Conservation (phyloP, 2,329 filamentous ascomycete species). For the Lasiodiplodia hormozganensis region DNA sequence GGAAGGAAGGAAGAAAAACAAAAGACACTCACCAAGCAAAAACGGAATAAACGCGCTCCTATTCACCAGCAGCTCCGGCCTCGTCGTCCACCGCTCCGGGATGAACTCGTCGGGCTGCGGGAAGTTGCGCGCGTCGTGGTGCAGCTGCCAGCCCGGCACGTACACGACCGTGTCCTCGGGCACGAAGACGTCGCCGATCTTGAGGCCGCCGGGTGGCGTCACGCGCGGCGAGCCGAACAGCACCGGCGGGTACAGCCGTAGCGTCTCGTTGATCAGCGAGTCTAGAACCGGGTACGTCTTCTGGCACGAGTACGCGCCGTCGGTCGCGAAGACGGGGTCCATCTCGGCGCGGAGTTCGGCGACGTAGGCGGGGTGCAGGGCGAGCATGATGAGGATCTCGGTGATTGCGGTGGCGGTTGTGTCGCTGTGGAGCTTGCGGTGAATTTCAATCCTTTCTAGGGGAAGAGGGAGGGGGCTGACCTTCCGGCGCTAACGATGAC, state of each 20-base stretch:
- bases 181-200: slow-evolving; percentile 45
- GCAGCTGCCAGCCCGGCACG: slow-evolving; percentile 41
- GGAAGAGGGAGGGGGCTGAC: not conserved
- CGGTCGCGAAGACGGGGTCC: slow-evolving; percentile 44
- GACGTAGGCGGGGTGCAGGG: slow-evolving; percentile 47
- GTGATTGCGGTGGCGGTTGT: slow-evolving; percentile 53
- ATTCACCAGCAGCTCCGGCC: not conserved
- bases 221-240: slow-evolving; percentile 46
- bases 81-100: slow-evolving; percentile 40
- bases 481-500: slow-evolving; percentile 19
- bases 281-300: slow-evolving; percentile 43
- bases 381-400: slow-evolving; percentile 53
- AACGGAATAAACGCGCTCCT: slow-evolving; percentile 17
- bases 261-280: slow-evolving; percentile 50
- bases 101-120: slow-evolving; percentile 37
- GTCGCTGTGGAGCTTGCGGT: slow-evolving; percentile 39
- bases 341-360: slow-evolving; percentile 44
- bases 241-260: slow-evolving; percentile 51
- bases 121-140: slow-evolving; percentile 35
- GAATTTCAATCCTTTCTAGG: not conserved
- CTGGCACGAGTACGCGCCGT: slow-evolving; percentile 1
- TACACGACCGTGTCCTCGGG: slow-evolving; percentile 40
- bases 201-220: slow-evolving; percentile 45
- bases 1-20: not conserved
- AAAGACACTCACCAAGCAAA: not conserved